phyloP scores from a whole-genome alignment of 345 rosid species.

The Melaleuca alternifolia region DNA sequence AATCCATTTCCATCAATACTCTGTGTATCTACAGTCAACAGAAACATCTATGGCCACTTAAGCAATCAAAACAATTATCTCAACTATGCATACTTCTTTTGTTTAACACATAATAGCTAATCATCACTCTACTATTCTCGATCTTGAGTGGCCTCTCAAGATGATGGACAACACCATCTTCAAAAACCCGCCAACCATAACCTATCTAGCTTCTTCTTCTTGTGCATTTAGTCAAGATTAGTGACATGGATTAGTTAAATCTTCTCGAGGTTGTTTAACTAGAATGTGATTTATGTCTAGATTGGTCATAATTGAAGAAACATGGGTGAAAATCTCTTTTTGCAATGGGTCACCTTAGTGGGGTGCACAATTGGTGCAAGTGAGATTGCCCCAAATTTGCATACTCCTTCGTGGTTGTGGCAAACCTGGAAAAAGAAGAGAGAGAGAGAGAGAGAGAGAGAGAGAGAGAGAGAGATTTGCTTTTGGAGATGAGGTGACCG shows the following conservation, averaged over 20 bases:
- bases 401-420: not conserved
- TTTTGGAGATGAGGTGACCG: not conserved
- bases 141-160: not conserved
- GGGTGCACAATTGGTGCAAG: conserved; percentile 5
- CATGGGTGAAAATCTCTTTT: not conserved
- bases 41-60: not conserved
- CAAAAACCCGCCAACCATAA: not conserved
- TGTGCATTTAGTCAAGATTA: not conserved
- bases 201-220: not conserved
- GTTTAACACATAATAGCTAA: not conserved
- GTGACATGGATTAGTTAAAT: not conserved
- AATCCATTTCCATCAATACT: not conserved
- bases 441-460: not conserved
- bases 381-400: not conserved
- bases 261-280: not conserved
- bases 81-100: not conserved
- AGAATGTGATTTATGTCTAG: not conserved
- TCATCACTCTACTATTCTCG: not conserved
- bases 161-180: not conserved
- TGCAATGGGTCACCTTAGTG: conserved; percentile 2
- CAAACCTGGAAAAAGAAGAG: not conserved
- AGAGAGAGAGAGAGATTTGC: not conserved
- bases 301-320: not conserved
- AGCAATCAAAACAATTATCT: not conserved
- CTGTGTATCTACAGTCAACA: not conserved